Percentiles rank a stretch among this genome's conserved stretches.
phyloP scores from a whole-genome alignment of 2,329 filamentous ascomycete species.

The Chaetomium strumarium region DNA sequence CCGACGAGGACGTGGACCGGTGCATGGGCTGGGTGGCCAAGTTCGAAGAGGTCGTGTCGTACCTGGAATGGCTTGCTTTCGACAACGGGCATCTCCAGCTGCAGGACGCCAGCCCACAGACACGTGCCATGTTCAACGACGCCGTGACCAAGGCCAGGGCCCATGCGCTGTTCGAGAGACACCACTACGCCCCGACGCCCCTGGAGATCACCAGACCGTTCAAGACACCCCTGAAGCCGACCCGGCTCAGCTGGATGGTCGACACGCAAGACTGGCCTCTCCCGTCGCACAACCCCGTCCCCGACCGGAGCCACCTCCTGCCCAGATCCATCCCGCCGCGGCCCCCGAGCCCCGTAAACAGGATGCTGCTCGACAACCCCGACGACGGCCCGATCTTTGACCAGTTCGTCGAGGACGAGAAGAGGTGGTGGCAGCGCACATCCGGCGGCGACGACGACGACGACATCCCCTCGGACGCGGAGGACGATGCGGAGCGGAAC shows the following conservation, averaged over 20 bases:
- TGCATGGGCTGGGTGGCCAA: slow-evolving; percentile 36
- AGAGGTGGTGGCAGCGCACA: slow-evolving; percentile 11
- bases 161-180: slow-evolving; percentile 32
- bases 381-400: slow-evolving; percentile 30
- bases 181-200: slow-evolving; percentile 29
- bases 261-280: slow-evolving; percentile 10
- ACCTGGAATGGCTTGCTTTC: slow-evolving; percentile 33
- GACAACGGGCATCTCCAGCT: slow-evolving; percentile 24
- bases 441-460: not conserved
- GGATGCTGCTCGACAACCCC: slow-evolving; percentile 40
- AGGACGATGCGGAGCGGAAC: not conserved
- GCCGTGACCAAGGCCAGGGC: slow-evolving; percentile 30
- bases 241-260: slow-evolving; percentile 22
- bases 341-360: slow-evolving; percentile 26
- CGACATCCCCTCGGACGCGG: not conserved
- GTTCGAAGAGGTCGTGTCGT: slow-evolving; percentile 33
- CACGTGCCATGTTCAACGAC: slow-evolving; percentile 26
- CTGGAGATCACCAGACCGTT: slow-evolving; percentile 25
- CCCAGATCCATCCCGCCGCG: slow-evolving; percentile 25
- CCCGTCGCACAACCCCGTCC: not conserved
- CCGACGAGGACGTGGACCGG: slow-evolving; percentile 42
- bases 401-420: slow-evolving; percentile 20
- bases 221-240: slow-evolving; percentile 26
- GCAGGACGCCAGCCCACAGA: slow-evolving; percentile 23
- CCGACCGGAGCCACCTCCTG: slow-evolving; percentile 29